phyloP scores from a whole-genome alignment of 805 yeast genomes.

The Komagataella kurtzmanii region DNA sequence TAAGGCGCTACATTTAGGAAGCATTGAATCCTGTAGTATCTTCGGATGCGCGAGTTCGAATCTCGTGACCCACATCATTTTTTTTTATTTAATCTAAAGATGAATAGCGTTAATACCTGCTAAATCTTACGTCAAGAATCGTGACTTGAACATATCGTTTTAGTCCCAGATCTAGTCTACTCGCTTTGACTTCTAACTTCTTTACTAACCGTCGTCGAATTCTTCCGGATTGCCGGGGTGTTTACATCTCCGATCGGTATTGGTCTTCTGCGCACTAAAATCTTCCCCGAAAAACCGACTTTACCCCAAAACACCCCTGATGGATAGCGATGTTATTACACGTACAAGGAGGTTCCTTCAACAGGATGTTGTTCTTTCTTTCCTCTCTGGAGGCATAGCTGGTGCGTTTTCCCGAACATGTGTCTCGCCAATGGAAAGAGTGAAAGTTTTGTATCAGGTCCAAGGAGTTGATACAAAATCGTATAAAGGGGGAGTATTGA shows the following conservation, averaged over 20 bases:
- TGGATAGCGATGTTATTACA: background rate
- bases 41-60: slow-evolving; percentile 11
- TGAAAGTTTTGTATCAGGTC: slow-evolving; percentile 81
- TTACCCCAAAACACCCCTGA: background rate
- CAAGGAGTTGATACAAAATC: slow-evolving; percentile 39
- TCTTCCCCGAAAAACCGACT: background rate
- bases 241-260: background rate
- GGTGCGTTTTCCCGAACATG: slow-evolving; percentile 82
- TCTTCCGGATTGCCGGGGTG: background rate
- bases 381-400: slow-evolving; percentile 63
- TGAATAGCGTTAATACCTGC: background rate
- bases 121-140: background rate
- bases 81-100: slow-evolving; percentile 6
- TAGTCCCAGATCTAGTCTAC: background rate
- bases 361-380: slow-evolving; percentile 44
- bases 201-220: no score
- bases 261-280: background rate
- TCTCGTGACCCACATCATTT: slow-evolving; percentile 10
- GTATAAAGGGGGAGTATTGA: slow-evolving; percentile 56
- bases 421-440: slow-evolving; percentile 91
- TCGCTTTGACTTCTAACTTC: background rate
- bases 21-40: slow-evolving; percentile 8
- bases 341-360: slow-evolving; percentile 11
- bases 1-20: slow-evolving; percentile 18
- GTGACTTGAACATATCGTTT: background rate